Conservation (phyloP, 192 early-diverging fungal genomes). For the Coemansia sp. region DNA sequence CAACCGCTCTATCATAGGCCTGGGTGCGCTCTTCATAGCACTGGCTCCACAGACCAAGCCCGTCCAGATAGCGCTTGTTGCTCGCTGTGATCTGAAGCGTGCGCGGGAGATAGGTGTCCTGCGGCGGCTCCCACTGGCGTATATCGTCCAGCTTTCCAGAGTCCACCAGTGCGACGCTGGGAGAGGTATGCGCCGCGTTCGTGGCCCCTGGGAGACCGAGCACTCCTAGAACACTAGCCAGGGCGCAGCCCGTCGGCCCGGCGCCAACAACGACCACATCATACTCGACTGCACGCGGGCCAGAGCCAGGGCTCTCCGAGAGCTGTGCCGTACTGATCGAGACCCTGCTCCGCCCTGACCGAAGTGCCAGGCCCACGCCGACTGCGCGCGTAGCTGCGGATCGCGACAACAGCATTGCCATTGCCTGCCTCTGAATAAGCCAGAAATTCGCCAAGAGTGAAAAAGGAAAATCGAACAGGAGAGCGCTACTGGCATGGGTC, state of each 20-base stretch:
- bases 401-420: too few species aligned
- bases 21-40: slow-evolving; percentile 55
- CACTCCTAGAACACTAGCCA: slow-evolving; percentile 62
- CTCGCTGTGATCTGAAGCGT: slow-evolving; percentile 73
- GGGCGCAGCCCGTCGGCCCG: slow-evolving; percentile 81
- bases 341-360: too few species aligned
- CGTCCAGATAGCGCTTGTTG: slow-evolving; percentile 37
- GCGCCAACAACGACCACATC: slow-evolving; percentile 90
- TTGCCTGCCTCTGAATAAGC: too few species aligned
- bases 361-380: too few species aligned
- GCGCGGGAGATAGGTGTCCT: slow-evolving; percentile 68
- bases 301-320: too few species aligned
- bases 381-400: too few species aligned
- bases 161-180: slow-evolving; percentile 75
- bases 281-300: too few species aligned
- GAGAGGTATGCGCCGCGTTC: slow-evolving; percentile 9
- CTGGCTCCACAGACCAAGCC: slow-evolving; percentile 62
- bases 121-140: slow-evolving; percentile 49
- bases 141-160: slow-evolving; percentile 59
- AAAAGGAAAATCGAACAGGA: too few species aligned
- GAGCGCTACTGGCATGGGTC: neutral
- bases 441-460: too few species aligned
- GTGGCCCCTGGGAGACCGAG: too few species aligned
- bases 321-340: too few species aligned
- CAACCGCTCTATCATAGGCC: slow-evolving; percentile 51